Evolutionary conservation across 1,284 basidiomycete genomes (phyloP).

Genomic region (Pseudozyma sp.): DNA sequence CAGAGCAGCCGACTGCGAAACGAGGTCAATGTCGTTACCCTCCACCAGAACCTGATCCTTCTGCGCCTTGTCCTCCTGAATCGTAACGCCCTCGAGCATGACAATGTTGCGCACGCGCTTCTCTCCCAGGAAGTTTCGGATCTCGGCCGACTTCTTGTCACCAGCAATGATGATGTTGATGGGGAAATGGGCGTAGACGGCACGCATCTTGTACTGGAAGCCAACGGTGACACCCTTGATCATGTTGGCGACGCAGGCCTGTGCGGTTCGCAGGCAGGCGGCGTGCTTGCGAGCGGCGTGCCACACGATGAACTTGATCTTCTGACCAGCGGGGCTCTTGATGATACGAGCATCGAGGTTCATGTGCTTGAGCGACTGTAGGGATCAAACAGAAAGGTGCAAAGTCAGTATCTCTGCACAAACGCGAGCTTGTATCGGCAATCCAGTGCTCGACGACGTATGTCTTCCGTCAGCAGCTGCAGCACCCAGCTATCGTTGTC

Average conservation of each 20-base stretch:
- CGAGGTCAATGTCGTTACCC: slow-evolving; percentile 73
- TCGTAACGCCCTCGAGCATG: slow-evolving; percentile 89
- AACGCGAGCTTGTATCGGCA: background rate
- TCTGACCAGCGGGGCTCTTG: slow-evolving; percentile 73
- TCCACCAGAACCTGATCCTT: slow-evolving; percentile 77
- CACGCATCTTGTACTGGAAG: slow-evolving; percentile 90
- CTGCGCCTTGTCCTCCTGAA: slow-evolving; percentile 90
- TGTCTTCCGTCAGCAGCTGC: slow-evolving; percentile 1
- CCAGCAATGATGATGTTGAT: slow-evolving; percentile 98
- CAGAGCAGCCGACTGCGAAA: slow-evolving; percentile 68
- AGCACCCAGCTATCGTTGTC: background rate
- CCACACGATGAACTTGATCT: slow-evolving; percentile 95
- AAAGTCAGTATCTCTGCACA: slow-evolving; percentile 17
- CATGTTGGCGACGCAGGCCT: slow-evolving; percentile 96
- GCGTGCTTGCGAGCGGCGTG: slow-evolving; percentile 98
- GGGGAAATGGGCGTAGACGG: slow-evolving; percentile 99
- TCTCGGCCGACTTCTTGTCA: slow-evolving; percentile 83
- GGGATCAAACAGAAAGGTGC: slow-evolving; percentile 70
- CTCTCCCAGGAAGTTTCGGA: slow-evolving; percentile 98
- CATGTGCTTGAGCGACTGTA: slow-evolving; percentile 68
- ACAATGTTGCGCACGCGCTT: slow-evolving; percentile 88
- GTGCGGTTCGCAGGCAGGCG: slow-evolving; percentile 95
- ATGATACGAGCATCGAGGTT: slow-evolving; percentile 69
- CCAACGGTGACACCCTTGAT: slow-evolving; percentile 87
- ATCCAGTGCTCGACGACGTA: slow-evolving; percentile 5